Evolutionary conservation across 2,329 filamentous ascomycete species (phyloP).

Genomic region (Trichoderma pleuroti): DNA sequence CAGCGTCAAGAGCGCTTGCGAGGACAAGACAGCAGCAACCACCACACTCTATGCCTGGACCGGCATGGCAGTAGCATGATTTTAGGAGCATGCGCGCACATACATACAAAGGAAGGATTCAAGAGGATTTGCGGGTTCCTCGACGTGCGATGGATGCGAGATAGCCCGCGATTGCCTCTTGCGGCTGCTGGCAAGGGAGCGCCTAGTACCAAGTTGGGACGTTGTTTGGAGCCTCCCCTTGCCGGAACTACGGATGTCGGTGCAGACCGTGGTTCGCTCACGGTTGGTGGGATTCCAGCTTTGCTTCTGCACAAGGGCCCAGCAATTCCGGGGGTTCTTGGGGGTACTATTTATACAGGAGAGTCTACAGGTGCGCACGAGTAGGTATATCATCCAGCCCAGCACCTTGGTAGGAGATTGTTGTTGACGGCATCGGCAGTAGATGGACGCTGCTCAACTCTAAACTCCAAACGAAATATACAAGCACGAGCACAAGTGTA

Average conservation of each 20-base stretch:
- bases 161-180: not conserved
- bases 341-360: not conserved
- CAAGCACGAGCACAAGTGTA: not conserved
- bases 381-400: not conserved
- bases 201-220: not conserved
- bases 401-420: not conserved
- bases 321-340: not conserved
- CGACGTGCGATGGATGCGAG: not conserved
- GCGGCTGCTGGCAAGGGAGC: not conserved
- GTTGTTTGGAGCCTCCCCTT: not conserved
- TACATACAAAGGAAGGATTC: not conserved
- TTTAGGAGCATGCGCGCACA: not conserved
- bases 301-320: not conserved
- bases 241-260: not conserved
- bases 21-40: not conserved
- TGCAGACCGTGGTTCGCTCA: not conserved
- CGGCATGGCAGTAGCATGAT: not conserved
- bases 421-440: not conserved
- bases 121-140: not conserved
- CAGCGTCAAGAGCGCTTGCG: slow-evolving; percentile 14
- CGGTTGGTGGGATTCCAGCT: not conserved
- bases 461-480: not conserved
- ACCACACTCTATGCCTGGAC: not conserved
- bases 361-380: not conserved
- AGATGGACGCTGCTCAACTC: not conserved